Conservation (phyloP, 352 stramenopile species). For the Pythium brassicae region DNA sequence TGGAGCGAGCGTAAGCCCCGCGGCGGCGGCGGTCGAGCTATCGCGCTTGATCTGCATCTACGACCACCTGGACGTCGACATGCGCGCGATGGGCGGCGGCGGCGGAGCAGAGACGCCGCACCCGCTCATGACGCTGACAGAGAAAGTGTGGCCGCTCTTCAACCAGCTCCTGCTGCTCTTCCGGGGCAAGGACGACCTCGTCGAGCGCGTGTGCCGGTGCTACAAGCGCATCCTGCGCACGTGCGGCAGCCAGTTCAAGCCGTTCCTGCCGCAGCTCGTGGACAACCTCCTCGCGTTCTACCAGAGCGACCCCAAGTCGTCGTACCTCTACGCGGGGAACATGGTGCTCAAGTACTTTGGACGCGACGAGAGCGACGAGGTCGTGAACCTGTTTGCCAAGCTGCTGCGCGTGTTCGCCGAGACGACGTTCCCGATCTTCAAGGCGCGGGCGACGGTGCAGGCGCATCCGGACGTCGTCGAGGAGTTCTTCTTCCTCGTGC, state of each 20-base stretch:
- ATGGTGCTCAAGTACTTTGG: conserved; percentile 83
- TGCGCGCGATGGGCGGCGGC: conserved; percentile 13
- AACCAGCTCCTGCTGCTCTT: conserved; percentile 81
- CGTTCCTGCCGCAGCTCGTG: conserved; percentile 66
- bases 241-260: conserved; percentile 52
- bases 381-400: conserved; percentile 44
- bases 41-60: conserved; percentile 83
- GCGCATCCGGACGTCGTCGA: conserved; percentile 92
- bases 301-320: conserved; percentile 74
- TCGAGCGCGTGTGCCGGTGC: conserved; percentile 79
- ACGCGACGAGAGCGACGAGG: conserved; percentile 19
- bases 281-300: conserved; percentile 80
- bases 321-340: conserved; percentile 78
- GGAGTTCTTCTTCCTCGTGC: conserved; percentile 95
- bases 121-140: conserved; percentile 66
- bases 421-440: conserved; percentile 85
- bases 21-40: conserved; percentile 55
- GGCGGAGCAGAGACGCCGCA: conserved; percentile 14
- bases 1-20: conserved; percentile 26
- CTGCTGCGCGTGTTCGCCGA: conserved; percentile 64
- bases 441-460: conserved; percentile 44
- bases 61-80: conserved; percentile 60
- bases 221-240: conserved; percentile 87
- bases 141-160: conserved; percentile 76
- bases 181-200: conserved; percentile 63